Percentiles rank a stretch among this genome's conserved stretches.
Evolutionary conservation across 2,329 filamentous ascomycete genomes (phyloP).

Genomic region (Colletotrichum sp.): DNA sequence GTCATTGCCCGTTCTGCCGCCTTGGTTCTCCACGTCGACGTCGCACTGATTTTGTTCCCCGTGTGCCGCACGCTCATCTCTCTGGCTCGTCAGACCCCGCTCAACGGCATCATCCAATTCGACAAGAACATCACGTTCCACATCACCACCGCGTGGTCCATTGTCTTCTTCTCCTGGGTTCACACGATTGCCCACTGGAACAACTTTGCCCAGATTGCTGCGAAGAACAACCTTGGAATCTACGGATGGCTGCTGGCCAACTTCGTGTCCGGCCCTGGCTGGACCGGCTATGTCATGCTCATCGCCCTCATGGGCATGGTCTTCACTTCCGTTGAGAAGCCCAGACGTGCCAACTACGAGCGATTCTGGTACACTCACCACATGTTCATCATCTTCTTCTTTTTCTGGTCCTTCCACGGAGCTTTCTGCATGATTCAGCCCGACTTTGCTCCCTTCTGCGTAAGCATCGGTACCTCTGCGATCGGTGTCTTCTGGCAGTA

Average conservation of each 20-base stretch:
- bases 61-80: conserved; percentile 87
- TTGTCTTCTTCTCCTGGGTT: conserved; percentile 87
- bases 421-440: conserved; percentile 91
- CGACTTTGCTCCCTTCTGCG: conserved; percentile 80
- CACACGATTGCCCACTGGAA: conserved; percentile 89
- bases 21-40: conserved; percentile 80
- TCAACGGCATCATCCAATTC: conserved; percentile 87
- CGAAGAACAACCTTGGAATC: conserved; percentile 77
- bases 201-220: conserved; percentile 80
- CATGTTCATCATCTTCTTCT: conserved; percentile 86
- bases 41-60: conserved; percentile 79
- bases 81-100: conserved; percentile 76
- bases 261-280: conserved; percentile 79
- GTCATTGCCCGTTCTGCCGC: conserved; percentile 78
- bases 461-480: conserved; percentile 66
- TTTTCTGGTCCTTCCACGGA: conserved; percentile 90
- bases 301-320: conserved; percentile 80
- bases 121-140: conserved; percentile 92
- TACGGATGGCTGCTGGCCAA: conserved; percentile 80
- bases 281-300: conserved; percentile 88
- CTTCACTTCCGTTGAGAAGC: conserved; percentile 77
- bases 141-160: conserved; percentile 84
- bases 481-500: conserved; percentile 88
- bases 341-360: conserved; percentile 81
- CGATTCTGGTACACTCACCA: conserved; percentile 93